phyloP scores from a whole-genome alignment of 1,284 basidiomycete genomes.

The Cutaneotrichosporon dermatis region DNA sequence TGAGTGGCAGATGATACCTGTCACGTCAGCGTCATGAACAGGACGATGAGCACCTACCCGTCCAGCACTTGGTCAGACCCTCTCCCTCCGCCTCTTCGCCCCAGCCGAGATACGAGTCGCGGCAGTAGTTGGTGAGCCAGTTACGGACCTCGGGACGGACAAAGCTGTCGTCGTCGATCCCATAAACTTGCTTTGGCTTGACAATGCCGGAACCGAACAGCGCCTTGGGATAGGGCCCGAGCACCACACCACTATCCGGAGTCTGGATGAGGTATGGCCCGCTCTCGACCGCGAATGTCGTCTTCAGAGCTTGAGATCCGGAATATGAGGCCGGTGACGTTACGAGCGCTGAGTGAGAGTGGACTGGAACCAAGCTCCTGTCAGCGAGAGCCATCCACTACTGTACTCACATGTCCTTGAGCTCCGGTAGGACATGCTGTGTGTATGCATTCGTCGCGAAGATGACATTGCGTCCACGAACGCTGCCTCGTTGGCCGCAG shows the following conservation, averaged over 20 bases:
- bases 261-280: slow-evolving; percentile 32
- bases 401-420: slow-evolving; percentile 1
- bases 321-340: slow-evolving; percentile 23
- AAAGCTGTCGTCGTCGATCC: slow-evolving; percentile 20
- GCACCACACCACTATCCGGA: slow-evolving; percentile 24
- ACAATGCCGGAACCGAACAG: neutral
- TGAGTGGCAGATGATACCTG: slow-evolving; percentile 25
- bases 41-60: slow-evolving; percentile 7
- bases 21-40: neutral
- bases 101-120: slow-evolving; percentile 24
- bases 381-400: neutral
- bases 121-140: slow-evolving; percentile 14
- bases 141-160: slow-evolving; percentile 7
- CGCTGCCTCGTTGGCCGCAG: slow-evolving; percentile 20
- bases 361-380: slow-evolving; percentile 24
- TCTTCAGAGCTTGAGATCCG: slow-evolving; percentile 14
- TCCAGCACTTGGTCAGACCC: slow-evolving; percentile 27
- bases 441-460: slow-evolving; percentile 42
- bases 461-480: slow-evolving; percentile 29
- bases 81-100: slow-evolving; percentile 25
- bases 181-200: neutral
- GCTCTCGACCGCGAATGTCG: slow-evolving; percentile 24
- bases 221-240: slow-evolving; percentile 18
- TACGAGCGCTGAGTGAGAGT: slow-evolving; percentile 26
- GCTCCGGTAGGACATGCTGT: slow-evolving; percentile 19